Evolutionary conservation across 2,329 filamentous ascomycete species (phyloP), one percentile per base, ranked within the genome.

Genomic region (Neoarthrinium moseri): DNA sequence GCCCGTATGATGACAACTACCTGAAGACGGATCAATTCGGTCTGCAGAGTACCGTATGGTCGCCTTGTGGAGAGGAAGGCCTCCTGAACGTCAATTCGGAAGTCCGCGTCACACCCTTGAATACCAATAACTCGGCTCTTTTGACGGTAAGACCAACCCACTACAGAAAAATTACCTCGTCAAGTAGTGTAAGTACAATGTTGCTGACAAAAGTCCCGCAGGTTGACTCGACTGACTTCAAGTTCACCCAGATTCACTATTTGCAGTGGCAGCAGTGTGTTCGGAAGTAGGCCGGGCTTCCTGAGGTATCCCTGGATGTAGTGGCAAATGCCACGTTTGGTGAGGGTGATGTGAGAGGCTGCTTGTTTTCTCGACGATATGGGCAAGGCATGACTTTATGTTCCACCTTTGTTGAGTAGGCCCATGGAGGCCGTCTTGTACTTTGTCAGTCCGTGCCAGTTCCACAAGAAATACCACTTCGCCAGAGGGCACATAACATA

Each of bases 61-160:
- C 74, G 39, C 73, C 73, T 13, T 78, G 75, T 62, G 74, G 74
- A 43, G 58, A 62, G 18, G 65, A 70, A 30, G 72, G 72, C 47
- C 62, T 74, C 51, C 67, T 78, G 55, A 78, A 78, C 64, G 74
- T 78, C 66, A 77, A 78, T 65, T 75, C 72, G 23, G 71, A 76
- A 55, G 65, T 73, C 53, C 70, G 70, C 51, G 47, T 62, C 37
- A 45, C 45, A 12, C 55, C 58, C 10, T 26, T 49, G n/a, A 52
- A 52, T 47, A 20, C 46, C 13, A 43, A 30, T 17, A 50, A 51
- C 45, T 38, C 41, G 10, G 56, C 56, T 6, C 52, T 57, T 23
- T 41, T 62, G 45, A 61, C 58, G 43, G 60, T 62, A 56, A 53
- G 53, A 26, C 21, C 8, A 53, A 21, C 3, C 17, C 11, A 49